Evolutionary conservation across 805 yeast species (phyloP), one percentile per base, ranked within the genome.

Genomic region (Danielia reshetovae): DNA sequence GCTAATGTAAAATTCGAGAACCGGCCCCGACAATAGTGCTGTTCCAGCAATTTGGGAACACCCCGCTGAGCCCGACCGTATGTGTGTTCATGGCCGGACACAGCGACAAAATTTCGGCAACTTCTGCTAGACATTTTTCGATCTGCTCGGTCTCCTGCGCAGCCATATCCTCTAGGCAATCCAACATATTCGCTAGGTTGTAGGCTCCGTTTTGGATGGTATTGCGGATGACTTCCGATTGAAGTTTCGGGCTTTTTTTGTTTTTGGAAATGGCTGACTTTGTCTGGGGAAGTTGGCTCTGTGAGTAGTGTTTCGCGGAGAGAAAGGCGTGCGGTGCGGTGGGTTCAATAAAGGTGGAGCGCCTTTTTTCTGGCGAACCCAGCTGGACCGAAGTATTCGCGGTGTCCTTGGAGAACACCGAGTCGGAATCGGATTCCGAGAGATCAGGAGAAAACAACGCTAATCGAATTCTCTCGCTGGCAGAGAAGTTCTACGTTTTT

Each of bases 161-260:
- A 10, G 49, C 30, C 59, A 59, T 57, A 22, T 58, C 62, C 23
- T 39, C 43, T 33, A 59, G 32, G 31, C 62, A 58, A 7, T 55
- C 61, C 11, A 59, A 39, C 27, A 59, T 39, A 14, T 40, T 39
- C 7, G 32, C 19, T 32, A 49, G 40, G 29, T 48, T 19, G 22
- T 9, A 7, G 22, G 22, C 9, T 19, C 22, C 22, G 9, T 19
- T 19, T 9, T 19, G 22, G 22, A 19, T 19, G 22, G 22, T 19
- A 9, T 19, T 9, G n/a, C n/a, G n/a, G n/a, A n/a, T n/a, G n/a
- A n/a, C n/a, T n/a, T n/a, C n/a, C n/a, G n/a, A n/a, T n/a, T n/a
- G n/a, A n/a, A n/a, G n/a, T n/a, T n/a, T n/a, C n/a, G n/a, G n/a
- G n/a, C n/a, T n/a, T n/a, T n/a, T n/a, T n/a, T n/a, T n/a, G n/a